Evolutionary conservation across 169 alveolate species (phyloP).

Genomic region (Plasmodium yoelii): DNA sequence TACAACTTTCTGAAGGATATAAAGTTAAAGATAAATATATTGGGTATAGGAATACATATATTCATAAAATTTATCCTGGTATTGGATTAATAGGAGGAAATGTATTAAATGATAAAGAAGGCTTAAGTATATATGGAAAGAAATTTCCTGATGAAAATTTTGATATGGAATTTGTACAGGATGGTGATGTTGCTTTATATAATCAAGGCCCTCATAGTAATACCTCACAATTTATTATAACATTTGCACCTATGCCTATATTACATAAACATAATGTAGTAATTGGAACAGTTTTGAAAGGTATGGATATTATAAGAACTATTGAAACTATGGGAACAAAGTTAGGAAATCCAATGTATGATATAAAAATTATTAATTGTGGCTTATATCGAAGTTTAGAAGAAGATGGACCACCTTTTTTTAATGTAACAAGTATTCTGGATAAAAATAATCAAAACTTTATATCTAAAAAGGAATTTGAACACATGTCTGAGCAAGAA

Average conservation of each 20-base stretch:
- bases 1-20: slow-evolving; percentile 83
- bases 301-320: slow-evolving; percentile 82
- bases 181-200: slow-evolving; percentile 85
- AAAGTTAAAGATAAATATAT: slow-evolving; percentile 77
- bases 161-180: slow-evolving; percentile 82
- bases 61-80: slow-evolving; percentile 79
- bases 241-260: slow-evolving; percentile 79
- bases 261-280: slow-evolving; percentile 82
- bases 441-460: slow-evolving; percentile 35
- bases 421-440: slow-evolving; percentile 30
- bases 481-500: slow-evolving; percentile 22
- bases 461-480: slow-evolving; percentile 61
- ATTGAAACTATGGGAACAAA: slow-evolving; percentile 73
- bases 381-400: slow-evolving; percentile 54
- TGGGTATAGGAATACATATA: slow-evolving; percentile 81
- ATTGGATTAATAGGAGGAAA: slow-evolving; percentile 82
- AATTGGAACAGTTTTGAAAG: slow-evolving; percentile 85
- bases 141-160: slow-evolving; percentile 84
- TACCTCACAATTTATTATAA: slow-evolving; percentile 82
- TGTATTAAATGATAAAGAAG: slow-evolving; percentile 79
- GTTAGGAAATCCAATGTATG: slow-evolving; percentile 71
- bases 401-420: slow-evolving; percentile 69
- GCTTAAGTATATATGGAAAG: slow-evolving; percentile 81
- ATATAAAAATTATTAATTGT: slow-evolving; percentile 62
- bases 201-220: slow-evolving; percentile 78